Evolutionary conservation across 2,329 filamentous ascomycete species (phyloP).

Genomic region (Apiospora koreana): DNA sequence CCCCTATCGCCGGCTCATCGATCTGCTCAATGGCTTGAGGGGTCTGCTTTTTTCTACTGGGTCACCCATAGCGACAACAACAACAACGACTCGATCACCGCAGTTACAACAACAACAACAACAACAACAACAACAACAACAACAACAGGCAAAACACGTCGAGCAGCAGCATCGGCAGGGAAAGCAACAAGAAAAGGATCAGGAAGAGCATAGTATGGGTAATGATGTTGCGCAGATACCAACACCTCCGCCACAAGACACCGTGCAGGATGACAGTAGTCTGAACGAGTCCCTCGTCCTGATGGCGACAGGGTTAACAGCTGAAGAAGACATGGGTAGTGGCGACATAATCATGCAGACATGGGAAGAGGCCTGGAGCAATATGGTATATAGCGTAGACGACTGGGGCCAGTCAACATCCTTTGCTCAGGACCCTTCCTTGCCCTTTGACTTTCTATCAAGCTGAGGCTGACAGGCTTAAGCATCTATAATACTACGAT

Average conservation of each 20-base stretch:
- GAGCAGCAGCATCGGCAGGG: no score
- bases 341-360: neutral
- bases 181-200: neutral
- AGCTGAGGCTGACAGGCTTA: neutral
- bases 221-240: neutral
- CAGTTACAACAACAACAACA: neutral
- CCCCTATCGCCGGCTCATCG: neutral
- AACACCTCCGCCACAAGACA: neutral
- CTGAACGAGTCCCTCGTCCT: neutral
- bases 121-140: neutral
- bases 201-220: no score
- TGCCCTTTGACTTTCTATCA: neutral
- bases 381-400: neutral
- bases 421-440: neutral
- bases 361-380: neutral
- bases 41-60: neutral
- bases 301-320: neutral
- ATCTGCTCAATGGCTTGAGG: neutral
- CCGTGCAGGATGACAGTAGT: no score
- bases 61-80: neutral
- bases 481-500: no score
- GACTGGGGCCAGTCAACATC: neutral
- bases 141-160: neutral
- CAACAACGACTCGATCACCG: neutral
- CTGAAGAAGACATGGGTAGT: neutral